phyloP scores from a whole-genome alignment of 2,329 filamentous ascomycete species.

The Passalora sequoiae region DNA sequence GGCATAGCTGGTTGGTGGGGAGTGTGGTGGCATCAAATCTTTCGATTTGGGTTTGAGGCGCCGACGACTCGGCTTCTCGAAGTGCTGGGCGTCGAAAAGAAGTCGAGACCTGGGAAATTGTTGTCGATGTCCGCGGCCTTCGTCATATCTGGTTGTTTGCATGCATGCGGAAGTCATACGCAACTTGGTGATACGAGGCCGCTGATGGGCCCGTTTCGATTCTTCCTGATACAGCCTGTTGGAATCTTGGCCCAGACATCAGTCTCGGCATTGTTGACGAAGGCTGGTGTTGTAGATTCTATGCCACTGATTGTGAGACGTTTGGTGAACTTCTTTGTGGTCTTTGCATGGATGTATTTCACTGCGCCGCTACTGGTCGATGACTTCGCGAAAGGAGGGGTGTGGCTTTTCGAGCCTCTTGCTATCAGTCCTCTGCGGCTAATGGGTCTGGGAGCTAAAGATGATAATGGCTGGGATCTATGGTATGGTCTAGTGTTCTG shows the following conservation, averaged over 20 bases:
- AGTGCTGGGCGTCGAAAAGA: slow-evolving; percentile 28
- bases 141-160: slow-evolving; percentile 61
- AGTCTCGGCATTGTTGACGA: slow-evolving; percentile 35
- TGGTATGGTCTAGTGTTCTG: slow-evolving; percentile 51
- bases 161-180: slow-evolving; percentile 65
- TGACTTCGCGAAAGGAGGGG: slow-evolving; percentile 66
- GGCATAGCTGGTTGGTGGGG: slow-evolving; percentile 82
- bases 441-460: slow-evolving; percentile 57
- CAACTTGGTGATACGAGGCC: slow-evolving; percentile 58
- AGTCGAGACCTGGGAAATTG: slow-evolving; percentile 35
- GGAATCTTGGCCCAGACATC: slow-evolving; percentile 60
- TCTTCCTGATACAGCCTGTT: slow-evolving; percentile 66
- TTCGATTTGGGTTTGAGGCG: slow-evolving; percentile 66
- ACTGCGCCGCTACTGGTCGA: slow-evolving; percentile 65
- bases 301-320: slow-evolving; percentile 48
- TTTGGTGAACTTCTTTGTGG: slow-evolving; percentile 57
- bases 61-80: slow-evolving; percentile 49
- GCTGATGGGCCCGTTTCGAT: slow-evolving; percentile 50
- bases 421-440: slow-evolving; percentile 66
- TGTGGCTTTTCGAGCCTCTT: slow-evolving; percentile 81
- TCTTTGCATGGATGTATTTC: slow-evolving; percentile 61
- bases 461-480: slow-evolving; percentile 66
- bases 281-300: slow-evolving; percentile 29
- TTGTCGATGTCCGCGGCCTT: slow-evolving; percentile 55
- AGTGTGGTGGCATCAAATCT: slow-evolving; percentile 85